phyloP scores from a whole-genome alignment of 169 alveolate species.

The Fabrea salina region DNA sequence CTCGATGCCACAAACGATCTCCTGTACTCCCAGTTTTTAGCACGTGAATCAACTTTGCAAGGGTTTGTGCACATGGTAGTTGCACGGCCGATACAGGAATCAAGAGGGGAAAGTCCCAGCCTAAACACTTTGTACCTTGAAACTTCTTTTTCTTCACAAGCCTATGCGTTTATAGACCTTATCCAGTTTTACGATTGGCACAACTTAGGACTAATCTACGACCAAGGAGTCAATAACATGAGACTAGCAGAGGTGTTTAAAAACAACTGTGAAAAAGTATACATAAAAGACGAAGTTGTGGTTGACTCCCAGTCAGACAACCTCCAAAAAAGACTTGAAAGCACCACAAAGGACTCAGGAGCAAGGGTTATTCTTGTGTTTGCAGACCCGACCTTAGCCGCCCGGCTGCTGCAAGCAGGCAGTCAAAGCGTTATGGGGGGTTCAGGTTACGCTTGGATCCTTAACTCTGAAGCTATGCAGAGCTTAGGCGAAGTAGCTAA shows the following conservation, averaged over 20 bases:
- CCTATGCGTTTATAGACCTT: constrained; percentile 7
- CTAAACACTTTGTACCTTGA: neutral
- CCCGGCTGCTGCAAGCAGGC: constrained; percentile 9
- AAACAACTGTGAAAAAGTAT: neutral
- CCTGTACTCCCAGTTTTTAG: neutral
- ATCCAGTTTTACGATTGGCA: neutral
- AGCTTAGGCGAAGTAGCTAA: constrained; percentile 18
- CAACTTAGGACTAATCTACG: constrained; percentile 5
- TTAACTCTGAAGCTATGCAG: constrained; percentile 1
- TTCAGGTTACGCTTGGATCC: constrained; percentile 32
- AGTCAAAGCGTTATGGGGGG: constrained; percentile 32
- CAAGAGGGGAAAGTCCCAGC: neutral
- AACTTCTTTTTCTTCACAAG: neutral
- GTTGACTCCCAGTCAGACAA: neutral
- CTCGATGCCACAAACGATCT: constrained; percentile 9
- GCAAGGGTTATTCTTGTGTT: constrained; percentile 32
- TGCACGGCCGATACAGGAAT: constrained; percentile 6
- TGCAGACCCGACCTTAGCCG: constrained; percentile 10
- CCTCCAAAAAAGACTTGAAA: constrained; percentile 12
- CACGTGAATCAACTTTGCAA: neutral
- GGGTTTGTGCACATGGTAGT: constrained; percentile 3
- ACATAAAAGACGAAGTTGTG: constrained; percentile 5
- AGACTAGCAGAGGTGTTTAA: neutral
- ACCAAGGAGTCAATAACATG: neutral
- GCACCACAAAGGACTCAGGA: constrained; percentile 20